These are phyloP conservation scores for Rubia balearica DNA, from an alignment of 305 asterid genomes.

Conservation along the genomic window DNA sequence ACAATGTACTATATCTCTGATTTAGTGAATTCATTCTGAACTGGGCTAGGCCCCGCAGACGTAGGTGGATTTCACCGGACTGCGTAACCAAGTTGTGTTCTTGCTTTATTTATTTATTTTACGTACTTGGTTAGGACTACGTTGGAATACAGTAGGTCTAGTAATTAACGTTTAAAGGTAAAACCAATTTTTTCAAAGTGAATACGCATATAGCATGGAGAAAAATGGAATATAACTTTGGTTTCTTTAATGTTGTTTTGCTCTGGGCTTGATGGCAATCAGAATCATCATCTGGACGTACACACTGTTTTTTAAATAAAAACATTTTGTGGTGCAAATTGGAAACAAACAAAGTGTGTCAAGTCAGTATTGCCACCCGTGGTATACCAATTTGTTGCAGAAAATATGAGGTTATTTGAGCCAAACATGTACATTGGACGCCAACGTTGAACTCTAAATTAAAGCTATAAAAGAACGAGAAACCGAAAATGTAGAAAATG, in stretches of 20 bases:
- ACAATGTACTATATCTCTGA: too few species aligned
- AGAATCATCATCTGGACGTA: neutral
- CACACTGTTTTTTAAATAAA: neutral
- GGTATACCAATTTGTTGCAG: conserved; percentile 39
- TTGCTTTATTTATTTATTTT: too few species aligned
- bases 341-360: neutral
- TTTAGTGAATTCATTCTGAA: too few species aligned
- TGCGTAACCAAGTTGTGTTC: too few species aligned
- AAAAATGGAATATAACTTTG: neutral
- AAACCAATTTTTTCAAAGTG: too few species aligned
- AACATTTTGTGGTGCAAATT: neutral
- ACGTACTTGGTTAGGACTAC: too few species aligned
- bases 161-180: too few species aligned
- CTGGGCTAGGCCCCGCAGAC: too few species aligned
- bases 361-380: conserved; percentile 38
- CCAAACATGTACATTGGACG: conserved; percentile 58
- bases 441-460: conserved; percentile 34
- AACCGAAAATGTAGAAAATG: neutral
- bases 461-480: too few species aligned
- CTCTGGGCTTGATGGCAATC: conserved; percentile 1
- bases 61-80: too few species aligned
- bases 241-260: neutral
- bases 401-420: conserved; percentile 47
- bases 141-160: too few species aligned
- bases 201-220: neutral